Base-by-base conservation (phyloP, 768 basidiomycete species). In the Strobilomyces confusus region DNA sequence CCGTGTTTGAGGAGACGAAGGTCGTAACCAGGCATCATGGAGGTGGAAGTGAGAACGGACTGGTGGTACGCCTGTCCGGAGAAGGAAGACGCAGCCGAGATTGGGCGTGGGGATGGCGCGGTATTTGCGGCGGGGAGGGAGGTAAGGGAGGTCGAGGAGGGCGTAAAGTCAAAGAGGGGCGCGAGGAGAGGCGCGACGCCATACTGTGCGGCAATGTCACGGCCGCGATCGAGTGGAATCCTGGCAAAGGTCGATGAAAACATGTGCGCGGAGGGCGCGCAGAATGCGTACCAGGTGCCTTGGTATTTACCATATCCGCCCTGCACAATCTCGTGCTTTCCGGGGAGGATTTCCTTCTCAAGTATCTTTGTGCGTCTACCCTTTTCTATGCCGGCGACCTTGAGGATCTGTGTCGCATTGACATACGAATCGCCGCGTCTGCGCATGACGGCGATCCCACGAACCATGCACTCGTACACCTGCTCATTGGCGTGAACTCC, bases 251-350 rank as follows among this genome's bases (percentile, higher is more conserved):
- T 1, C n/a, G n/a, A 49, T 69, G 45, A 63, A 56, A 48, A 37
- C 14, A 45, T n/a, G 32, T 9, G 40, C 13, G 46, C 13, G 26
- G 45, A 49, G 44, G 34, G 54, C 20, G 50, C 44, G 55, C 51
- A 50, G 19, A 54, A 49, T 50, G 64, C 84, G 66, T 65, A 95
- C 95, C 97, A 99, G 52, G 95, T 98, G 59, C 97, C 97, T 70
- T 99, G 97, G 69, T 98, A 99, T 75, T 98, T 95, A 23, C 97
- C 97, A 68, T 98, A 98, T 29, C 97, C 97, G 36, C 97, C 97
- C 70, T 98, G 97, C 6, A 99, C 92, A 69, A 98, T 98, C 72
- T 99, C 95, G 71, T 97, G 92, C 71, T 89, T 87, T 44, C 93
- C 94, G 52, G 89, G 89, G 40, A 95, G 80, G 57, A 99, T 92